A percentile compares a stretch with the other conserved stretches of the same genome.
phyloP scores from a whole-genome alignment of 1,284 basidiomycete species.

The Cerrena zonata region DNA sequence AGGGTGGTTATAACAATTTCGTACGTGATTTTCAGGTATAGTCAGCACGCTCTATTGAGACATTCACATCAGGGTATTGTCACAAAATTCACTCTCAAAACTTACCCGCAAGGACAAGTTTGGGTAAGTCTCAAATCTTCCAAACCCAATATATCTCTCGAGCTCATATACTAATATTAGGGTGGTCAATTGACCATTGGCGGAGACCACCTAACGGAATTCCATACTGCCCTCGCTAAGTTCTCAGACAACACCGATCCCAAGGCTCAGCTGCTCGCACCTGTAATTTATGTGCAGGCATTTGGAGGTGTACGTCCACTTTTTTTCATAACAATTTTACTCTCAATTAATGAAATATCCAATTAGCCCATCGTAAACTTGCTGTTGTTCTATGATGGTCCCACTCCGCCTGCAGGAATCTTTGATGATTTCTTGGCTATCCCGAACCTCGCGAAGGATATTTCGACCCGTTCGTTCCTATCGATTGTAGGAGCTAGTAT shows the following conservation, averaged over 20 bases:
- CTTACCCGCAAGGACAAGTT: conserved; percentile 37
- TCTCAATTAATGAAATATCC: too few relatives aligned
- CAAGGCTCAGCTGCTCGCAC: conserved; percentile 38
- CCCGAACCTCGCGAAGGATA: conserved; percentile 21
- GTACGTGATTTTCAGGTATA: not conserved
- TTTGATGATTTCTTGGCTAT: conserved; percentile 40
- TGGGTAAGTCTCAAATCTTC: conserved; percentile 39
- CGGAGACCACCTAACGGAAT: conserved; percentile 29
- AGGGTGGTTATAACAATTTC: conserved; percentile 4
- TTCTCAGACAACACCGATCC: conserved; percentile 48
- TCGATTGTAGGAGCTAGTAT: conserved; percentile 37
- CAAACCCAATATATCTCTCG: not conserved
- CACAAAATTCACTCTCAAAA: conserved; percentile 48
- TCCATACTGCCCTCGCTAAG: conserved; percentile 41
- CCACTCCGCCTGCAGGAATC: conserved; percentile 35
- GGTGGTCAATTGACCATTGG: conserved; percentile 48
- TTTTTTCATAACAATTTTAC: not conserved
- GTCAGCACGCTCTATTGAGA: not conserved
- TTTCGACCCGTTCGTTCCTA: conserved; percentile 32
- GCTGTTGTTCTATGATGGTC: conserved; percentile 42
- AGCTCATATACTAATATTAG: conserved; percentile 32
- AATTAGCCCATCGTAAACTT: too few relatives aligned
- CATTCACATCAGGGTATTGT: conserved; percentile 44
- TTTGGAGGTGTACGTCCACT: not conserved
- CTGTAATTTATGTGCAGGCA: not conserved